Percentiles rank a stretch among this genome's conserved stretches.
Conservation (phyloP, 1,139 yeast species). For the Chernovozyma aurita region DNA sequence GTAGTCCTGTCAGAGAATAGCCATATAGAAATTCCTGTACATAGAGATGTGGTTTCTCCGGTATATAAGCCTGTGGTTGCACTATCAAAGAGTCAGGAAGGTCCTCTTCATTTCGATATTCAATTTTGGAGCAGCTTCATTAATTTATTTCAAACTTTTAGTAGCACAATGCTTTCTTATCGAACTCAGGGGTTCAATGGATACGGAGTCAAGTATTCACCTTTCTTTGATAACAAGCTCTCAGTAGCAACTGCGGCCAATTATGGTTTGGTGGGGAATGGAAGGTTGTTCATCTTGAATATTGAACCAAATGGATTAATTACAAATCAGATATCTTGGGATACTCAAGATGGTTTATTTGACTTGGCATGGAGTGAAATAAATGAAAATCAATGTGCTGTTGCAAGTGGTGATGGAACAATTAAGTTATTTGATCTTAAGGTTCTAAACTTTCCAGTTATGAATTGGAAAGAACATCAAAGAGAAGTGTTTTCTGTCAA, state of each 20-base stretch:
- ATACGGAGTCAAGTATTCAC: constrained; percentile 84
- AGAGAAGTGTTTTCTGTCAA: constrained; percentile 84
- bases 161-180: constrained; percentile 65
- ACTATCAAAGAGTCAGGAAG: neutral
- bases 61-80: neutral
- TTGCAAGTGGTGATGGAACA: constrained; percentile 89
- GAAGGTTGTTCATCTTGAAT: constrained; percentile 65
- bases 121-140: too few relatives aligned
- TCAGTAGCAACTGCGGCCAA: constrained; percentile 92
- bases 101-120: too few relatives aligned
- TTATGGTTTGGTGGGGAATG: constrained; percentile 93
- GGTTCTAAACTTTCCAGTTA: constrained; percentile 66
- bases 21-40: too few relatives aligned
- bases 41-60: too few relatives aligned
- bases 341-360: constrained; percentile 91
- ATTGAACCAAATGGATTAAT: constrained; percentile 66
- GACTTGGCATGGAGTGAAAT: constrained; percentile 87
- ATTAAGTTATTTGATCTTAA: constrained; percentile 75
- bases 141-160: too few relatives aligned
- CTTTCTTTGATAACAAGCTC: constrained; percentile 81
- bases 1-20: too few relatives aligned
- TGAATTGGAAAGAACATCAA: constrained; percentile 72
- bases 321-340: constrained; percentile 55
- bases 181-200: constrained; percentile 84
- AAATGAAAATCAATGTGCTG: constrained; percentile 80